Conservation (phyloP, 78 protist genomes). For the Neovahlkampfia damariscottae region DNA sequence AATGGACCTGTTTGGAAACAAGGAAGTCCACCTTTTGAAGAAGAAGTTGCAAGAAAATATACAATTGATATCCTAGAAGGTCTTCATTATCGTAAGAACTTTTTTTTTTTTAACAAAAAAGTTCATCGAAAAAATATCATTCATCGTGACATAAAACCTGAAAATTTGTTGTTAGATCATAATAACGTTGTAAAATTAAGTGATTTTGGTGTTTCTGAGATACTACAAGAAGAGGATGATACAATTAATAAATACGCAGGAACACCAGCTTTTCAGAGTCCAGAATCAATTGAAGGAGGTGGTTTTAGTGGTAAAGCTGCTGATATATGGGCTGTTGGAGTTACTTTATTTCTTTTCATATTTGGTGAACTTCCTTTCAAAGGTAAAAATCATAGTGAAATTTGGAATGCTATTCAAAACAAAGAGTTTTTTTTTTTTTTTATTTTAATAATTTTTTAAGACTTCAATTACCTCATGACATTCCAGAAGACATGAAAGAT, state of each 20-base stretch:
- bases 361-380: slow-evolving; percentile 42
- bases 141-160: slow-evolving; percentile 44
- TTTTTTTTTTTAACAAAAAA: no score
- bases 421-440: neutral
- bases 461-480: no score
- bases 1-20: neutral
- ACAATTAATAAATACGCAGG: slow-evolving; percentile 21
- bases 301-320: neutral
- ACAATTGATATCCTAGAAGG: neutral
- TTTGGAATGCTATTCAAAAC: slow-evolving; percentile 23
- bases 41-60: neutral
- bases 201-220: slow-evolving; percentile 55
- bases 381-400: slow-evolving; percentile 14
- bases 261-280: slow-evolving; percentile 55
- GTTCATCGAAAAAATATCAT: slow-evolving; percentile 13
- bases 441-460: neutral
- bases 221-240: slow-evolving; percentile 16
- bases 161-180: slow-evolving; percentile 21
- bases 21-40: neutral
- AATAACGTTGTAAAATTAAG: slow-evolving; percentile 18
- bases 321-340: slow-evolving; percentile 24
- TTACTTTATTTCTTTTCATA: slow-evolving; percentile 27
- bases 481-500: no score
- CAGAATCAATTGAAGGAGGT: slow-evolving; percentile 27
- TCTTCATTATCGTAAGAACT: no score